Conservation (phyloP, 139 green algal genomes). For the Closterium sp. region DNA sequence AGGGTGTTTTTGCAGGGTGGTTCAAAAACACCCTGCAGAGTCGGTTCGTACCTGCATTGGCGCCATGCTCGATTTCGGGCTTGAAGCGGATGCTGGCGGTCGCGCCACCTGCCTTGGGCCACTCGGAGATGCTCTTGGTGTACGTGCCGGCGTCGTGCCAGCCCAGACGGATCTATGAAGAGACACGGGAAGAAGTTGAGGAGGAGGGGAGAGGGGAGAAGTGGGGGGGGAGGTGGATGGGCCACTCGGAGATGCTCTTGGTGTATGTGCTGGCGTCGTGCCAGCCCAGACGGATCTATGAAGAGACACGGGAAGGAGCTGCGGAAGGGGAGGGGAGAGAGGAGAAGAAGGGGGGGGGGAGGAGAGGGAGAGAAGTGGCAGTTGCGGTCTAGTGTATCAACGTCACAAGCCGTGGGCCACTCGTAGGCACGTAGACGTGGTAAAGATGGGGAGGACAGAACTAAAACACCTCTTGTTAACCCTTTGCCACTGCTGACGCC, state of each 20-base stretch:
- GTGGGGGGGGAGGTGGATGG: neutral
- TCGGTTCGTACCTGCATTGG: slow-evolving; percentile 86
- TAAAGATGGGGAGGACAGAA: too few species aligned
- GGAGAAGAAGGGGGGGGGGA: neutral
- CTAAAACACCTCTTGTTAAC: too few species aligned
- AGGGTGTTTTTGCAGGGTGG: too few species aligned
- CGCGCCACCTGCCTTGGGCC: slow-evolving; percentile 70
- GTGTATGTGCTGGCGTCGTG: slow-evolving; percentile 62
- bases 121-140: slow-evolving; percentile 63
- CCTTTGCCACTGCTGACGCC: too few species aligned
- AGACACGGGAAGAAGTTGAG: neutral
- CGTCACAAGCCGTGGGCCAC: too few species aligned
- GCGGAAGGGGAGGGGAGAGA: neutral
- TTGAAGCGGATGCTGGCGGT: slow-evolving; percentile 85
- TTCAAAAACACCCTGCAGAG: too few species aligned
- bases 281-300: slow-evolving; percentile 68
- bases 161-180: slow-evolving; percentile 58
- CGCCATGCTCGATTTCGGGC: slow-evolving; percentile 76
- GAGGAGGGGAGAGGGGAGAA: neutral
- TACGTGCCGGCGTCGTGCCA: slow-evolving; percentile 79
- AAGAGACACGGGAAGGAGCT: slow-evolving; percentile 12
- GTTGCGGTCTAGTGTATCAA: too few species aligned
- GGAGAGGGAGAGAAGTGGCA: neutral
- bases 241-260: slow-evolving; percentile 7
- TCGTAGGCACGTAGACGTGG: too few species aligned